phyloP scores from a whole-genome alignment of 768 basidiomycete species.

The Russula olivacea region DNA sequence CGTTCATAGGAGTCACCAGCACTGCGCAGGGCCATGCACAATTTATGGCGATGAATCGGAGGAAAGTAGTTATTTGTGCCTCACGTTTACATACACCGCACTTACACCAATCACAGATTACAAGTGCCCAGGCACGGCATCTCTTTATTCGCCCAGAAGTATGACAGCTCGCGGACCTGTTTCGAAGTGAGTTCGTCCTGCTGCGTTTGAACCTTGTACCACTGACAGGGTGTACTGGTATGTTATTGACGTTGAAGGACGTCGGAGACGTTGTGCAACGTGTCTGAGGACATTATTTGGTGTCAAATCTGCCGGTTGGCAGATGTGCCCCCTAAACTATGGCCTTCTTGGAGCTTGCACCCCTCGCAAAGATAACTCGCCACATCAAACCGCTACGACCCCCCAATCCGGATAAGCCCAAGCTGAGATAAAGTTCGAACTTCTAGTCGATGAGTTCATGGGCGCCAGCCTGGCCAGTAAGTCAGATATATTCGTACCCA shows the following conservation, averaged over 20 bases:
- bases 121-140: too few species aligned
- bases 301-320: background rate
- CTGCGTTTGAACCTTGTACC: constrained; percentile 4
- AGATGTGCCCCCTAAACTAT: background rate
- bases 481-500: background rate
- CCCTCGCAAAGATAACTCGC: background rate
- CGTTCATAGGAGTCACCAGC: too few species aligned
- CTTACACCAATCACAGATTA: too few species aligned
- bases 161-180: too few species aligned
- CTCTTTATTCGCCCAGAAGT: too few species aligned
- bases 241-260: background rate
- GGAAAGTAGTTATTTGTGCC: too few species aligned
- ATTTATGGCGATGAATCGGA: too few species aligned
- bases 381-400: background rate
- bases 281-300: background rate
- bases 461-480: background rate
- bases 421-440: constrained; percentile 1
- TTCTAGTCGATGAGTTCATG: constrained; percentile 1
- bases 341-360: background rate
- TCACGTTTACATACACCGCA: too few species aligned
- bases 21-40: too few species aligned
- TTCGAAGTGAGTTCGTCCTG: background rate
- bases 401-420: background rate
- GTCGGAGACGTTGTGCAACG: background rate
- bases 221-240: constrained; percentile 3